These are phyloP conservation scores for Ascocoryne sarcoides DNA, from an alignment of 2,329 filamentous ascomycete genomes.

Conservation along the genomic window DNA sequence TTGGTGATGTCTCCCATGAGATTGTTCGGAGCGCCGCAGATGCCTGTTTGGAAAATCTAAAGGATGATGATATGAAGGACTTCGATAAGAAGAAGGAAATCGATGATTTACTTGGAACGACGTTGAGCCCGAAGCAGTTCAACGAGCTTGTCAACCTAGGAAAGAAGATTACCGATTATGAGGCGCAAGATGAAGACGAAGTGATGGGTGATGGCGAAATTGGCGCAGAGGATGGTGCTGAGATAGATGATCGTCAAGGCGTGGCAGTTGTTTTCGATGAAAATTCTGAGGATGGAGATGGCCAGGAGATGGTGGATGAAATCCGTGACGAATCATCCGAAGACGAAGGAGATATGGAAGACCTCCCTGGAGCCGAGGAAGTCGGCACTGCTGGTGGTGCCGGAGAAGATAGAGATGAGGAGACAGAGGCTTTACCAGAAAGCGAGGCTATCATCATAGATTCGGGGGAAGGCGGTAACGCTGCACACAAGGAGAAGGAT, in stretches of 20 bases:
- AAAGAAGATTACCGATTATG: constrained; percentile 98
- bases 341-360: constrained; percentile 61
- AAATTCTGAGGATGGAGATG: constrained; percentile 76
- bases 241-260: constrained; percentile 89
- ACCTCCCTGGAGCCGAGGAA: constrained; percentile 43
- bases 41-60: constrained; percentile 80
- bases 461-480: constrained; percentile 39
- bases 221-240: constrained; percentile 59
- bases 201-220: constrained; percentile 64
- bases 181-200: constrained; percentile 92
- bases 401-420: constrained; percentile 39
- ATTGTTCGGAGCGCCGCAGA: constrained; percentile 91
- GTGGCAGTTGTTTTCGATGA: constrained; percentile 97
- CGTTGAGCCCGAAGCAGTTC: constrained; percentile 81
- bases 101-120: constrained; percentile 81
- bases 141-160: constrained; percentile 93
- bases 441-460: constrained; percentile 81
- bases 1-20: constrained; percentile 89
- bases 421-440: constrained; percentile 42
- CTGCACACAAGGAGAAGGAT: constrained; percentile 39
- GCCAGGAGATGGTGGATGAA: constrained; percentile 69
- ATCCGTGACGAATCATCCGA: constrained; percentile 82
- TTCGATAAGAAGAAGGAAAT: constrained; percentile 98
- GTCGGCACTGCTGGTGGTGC: constrained; percentile 42
- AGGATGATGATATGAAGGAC: constrained; percentile 93